A percentile compares a stretch with the other conserved stretches of the same genome.
phyloP scores from a whole-genome alignment of 768 basidiomycete genomes.

The Amanita jacksonii region DNA sequence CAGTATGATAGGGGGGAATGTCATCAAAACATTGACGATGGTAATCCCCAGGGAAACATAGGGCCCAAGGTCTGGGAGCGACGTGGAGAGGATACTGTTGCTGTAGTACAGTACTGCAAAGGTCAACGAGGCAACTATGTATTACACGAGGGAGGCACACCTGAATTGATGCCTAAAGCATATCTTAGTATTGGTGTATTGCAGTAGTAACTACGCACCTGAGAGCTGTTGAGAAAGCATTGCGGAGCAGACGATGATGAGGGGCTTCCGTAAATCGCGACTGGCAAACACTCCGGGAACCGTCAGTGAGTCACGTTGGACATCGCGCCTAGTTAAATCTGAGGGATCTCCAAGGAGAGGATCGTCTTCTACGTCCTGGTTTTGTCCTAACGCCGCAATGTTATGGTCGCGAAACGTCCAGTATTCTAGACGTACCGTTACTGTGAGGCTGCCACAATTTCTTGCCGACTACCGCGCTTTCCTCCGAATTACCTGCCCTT shows the following conservation, averaged over 20 bases:
- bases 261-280: slow-evolving; percentile 48
- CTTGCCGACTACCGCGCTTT: slow-evolving; percentile 35
- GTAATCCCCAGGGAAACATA: slow-evolving; percentile 82
- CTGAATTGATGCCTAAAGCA: slow-evolving; percentile 62
- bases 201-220: slow-evolving; percentile 27
- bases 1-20: slow-evolving; percentile 79
- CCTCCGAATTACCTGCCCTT: slow-evolving; percentile 36
- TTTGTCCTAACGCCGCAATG: slow-evolving; percentile 1
- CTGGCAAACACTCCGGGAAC: slow-evolving; percentile 42
- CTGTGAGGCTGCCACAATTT: slow-evolving; percentile 44
- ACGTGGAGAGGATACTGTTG: slow-evolving; percentile 74
- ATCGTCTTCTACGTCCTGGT: slow-evolving; percentile 28
- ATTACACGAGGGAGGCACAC: slow-evolving; percentile 25
- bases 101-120: slow-evolving; percentile 87
- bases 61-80: slow-evolving; percentile 70
- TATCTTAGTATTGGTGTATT: slow-evolving; percentile 6
- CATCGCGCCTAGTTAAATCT: slow-evolving; percentile 19
- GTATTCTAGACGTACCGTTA: slow-evolving; percentile 17
- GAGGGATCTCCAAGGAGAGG: slow-evolving; percentile 20
- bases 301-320: slow-evolving; percentile 27
- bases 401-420: neutral
- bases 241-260: slow-evolving; percentile 55
- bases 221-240: slow-evolving; percentile 79
- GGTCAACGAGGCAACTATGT: no score
- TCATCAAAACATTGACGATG: slow-evolving; percentile 74